Evolutionary conservation across 306 rosid species (phyloP), one percentile per base, ranked within the genome.

Genomic region (Trifolium repens): DNA sequence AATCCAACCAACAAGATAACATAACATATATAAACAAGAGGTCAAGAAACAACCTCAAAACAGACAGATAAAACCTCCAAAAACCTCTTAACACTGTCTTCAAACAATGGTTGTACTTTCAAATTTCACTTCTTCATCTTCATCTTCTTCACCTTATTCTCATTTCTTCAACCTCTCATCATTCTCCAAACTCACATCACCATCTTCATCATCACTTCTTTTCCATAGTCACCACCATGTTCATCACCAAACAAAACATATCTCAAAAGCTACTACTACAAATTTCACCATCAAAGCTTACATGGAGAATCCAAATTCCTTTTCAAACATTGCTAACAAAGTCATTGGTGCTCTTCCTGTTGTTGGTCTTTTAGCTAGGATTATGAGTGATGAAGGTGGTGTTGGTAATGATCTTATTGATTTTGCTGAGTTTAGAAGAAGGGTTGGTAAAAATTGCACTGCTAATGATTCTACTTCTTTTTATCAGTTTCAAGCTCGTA

Each of bases 331-430:
- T 19, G 93, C 85, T 40, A 94, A 16, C 82, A 91, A 83, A 77
- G 91, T 94, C 78, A 84, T 94, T 39, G 98, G 98, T 5, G 87
- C 96, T 2, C 96, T 94, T 32, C 98, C 98, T 0, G 91, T 94
- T 1, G 86, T 91, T 32, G 96, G 97, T 2, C 85, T 94, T 16
- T 71, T 91, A 34, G 98, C 96, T 4, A 89, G 96, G 34, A 91
- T 94, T 47, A 15, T 91, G 9, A 89, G 88, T 60, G 91, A 89
- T 19, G 98, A 94, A 84, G 98, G 98, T 40, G 97, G 98, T 60
- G 91, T 94, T 17, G 98, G 97, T 2, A 79, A 71, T 67, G 97
- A 94, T 80, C 49, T 85, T 2, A 66, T 94, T 26, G 97, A 94
- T 73, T 94, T 94, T 54, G 96, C 96, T 1, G 96, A 94, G 91